Base-by-base conservation (phyloP, 371 early-diverging fungal species). In the Actinomucor elegans region DNA sequence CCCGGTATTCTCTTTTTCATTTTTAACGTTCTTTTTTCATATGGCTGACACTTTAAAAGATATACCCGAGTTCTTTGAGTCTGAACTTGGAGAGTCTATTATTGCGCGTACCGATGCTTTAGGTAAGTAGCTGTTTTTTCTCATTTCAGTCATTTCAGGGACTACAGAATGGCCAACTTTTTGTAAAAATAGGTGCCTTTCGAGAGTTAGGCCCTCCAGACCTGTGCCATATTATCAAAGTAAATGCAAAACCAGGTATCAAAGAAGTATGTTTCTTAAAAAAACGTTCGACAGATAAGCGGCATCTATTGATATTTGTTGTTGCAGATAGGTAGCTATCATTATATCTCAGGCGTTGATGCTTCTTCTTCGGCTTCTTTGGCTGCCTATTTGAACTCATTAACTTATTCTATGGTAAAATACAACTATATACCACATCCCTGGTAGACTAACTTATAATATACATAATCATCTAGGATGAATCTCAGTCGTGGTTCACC, bases 181-280 rank as follows among this genome's bases (percentile, higher is more conserved):
- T 11, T n/a, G n/a, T n/a, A n/a, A n/a, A n/a, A n/a, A n/a, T 28
- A 90, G 93, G 84, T 18, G 81, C 90, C 38, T 94, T 92, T 67
- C 87, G 94, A 40, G 94, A 95, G 64, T 79, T 97, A 15, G 98
- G 98, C 4, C 96, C 98, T 41, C 96, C 97, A 7, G 98, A 97
- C 66, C 83, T 97, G 17, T 92, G 93, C 63, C 96, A 95, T 68
- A 85, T 97, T 49, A 86, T 92, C 48, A 97, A 97, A 75, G 70
- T 83, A 24, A 91, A 93, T 60, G 76, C 84, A 2, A 94, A 91
- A 65, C 82, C 88, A 33, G 83, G 83, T 31, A 75, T 86, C 17
- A 91, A 86, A 56, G 94, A 96, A 67, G 87, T 93, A 85, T 56
- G 52, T 35, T 28, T 8, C 17, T n/a, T n/a, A n/a, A n/a, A n/a